These are phyloP conservation scores for Hydrangea macrophylla DNA, from an alignment of 148 eudicot species.

Conservation along the genomic window DNA sequence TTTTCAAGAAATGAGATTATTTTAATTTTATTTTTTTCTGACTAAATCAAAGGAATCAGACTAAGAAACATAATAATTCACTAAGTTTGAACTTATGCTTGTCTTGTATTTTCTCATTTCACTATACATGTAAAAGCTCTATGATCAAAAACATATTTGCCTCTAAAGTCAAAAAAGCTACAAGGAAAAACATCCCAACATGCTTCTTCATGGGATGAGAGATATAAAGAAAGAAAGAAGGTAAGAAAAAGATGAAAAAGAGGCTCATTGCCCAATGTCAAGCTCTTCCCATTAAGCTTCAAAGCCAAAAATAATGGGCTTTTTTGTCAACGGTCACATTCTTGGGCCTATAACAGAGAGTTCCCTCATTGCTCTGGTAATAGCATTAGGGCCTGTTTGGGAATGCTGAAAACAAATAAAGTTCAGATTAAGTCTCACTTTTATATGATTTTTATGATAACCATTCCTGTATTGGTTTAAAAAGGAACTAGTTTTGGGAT, in stretches of 20 bases:
- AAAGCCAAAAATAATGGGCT: too few species aligned
- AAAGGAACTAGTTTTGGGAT: too few species aligned
- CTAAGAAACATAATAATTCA: constrained; percentile 2
- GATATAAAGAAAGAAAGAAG: constrained; percentile 14
- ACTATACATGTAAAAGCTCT: constrained; percentile 8
- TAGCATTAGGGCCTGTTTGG: too few species aligned
- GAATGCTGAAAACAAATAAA: too few species aligned
- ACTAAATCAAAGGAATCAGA: constrained; percentile 25
- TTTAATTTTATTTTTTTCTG: too few species aligned
- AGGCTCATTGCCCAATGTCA: constrained; percentile 8
- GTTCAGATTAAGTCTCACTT: too few species aligned
- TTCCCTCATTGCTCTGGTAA: too few species aligned
- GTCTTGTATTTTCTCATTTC: background rate
- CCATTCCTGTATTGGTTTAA: too few species aligned
- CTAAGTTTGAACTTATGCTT: constrained; percentile 18
- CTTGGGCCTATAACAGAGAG: too few species aligned
- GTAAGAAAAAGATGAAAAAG: constrained; percentile 12
- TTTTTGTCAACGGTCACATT: too few species aligned
- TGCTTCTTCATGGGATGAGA: constrained; percentile 34
- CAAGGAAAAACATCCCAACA: constrained; percentile 31
- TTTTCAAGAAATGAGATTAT: constrained; percentile 25
- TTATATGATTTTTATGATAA: too few species aligned
- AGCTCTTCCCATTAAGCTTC: background rate
- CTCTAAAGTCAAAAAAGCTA: constrained; percentile 45
- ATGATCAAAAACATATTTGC: constrained; percentile 19